Evolutionary conservation across 2,329 filamentous ascomycete species (phyloP).

Genomic region (Colletotrichum paranaense): DNA sequence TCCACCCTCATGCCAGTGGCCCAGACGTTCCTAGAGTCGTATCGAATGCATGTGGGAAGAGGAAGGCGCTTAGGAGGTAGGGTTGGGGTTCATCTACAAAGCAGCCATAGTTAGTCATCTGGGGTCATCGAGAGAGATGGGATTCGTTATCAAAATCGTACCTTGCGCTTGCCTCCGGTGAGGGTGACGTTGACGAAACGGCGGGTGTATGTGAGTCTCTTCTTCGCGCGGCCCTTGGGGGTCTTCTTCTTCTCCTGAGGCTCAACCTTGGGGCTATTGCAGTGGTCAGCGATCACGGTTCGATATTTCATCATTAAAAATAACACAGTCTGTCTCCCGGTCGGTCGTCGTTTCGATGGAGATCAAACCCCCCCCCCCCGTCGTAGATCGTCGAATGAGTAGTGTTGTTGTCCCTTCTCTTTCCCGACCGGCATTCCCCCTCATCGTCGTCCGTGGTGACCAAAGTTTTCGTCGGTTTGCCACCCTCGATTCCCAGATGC

Average conservation of each 20-base stretch:
- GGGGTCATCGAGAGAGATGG: background rate
- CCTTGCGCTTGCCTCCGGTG: constrained; percentile 99
- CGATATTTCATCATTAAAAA: background rate
- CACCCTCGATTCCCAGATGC: constrained; percentile 5
- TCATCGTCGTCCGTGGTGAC: constrained; percentile 17
- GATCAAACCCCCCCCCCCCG: background rate
- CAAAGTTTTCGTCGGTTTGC: background rate
- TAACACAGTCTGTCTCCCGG: background rate
- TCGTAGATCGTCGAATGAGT: background rate
- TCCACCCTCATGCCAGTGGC: constrained; percentile 35
- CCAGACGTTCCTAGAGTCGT: constrained; percentile 38
- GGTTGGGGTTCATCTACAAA: constrained; percentile 56
- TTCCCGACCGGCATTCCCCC: background rate
- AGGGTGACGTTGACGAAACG: constrained; percentile 98
- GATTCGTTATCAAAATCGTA: constrained; percentile 46
- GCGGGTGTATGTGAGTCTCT: constrained; percentile 95
- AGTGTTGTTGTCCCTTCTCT: background rate
- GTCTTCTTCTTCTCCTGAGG: constrained; percentile 95
- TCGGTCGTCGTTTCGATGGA: constrained; percentile 1
- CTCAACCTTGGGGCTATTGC: constrained; percentile 72
- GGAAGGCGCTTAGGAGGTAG: constrained; percentile 46
- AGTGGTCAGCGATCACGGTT: constrained; percentile 16
- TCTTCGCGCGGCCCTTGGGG: constrained; percentile 97
- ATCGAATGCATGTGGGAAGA: constrained; percentile 34
- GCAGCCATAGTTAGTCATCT: constrained; percentile 34